Base-by-base conservation (phyloP, 2,329 filamentous ascomycete species). In the Beauveria brongniartii region DNA sequence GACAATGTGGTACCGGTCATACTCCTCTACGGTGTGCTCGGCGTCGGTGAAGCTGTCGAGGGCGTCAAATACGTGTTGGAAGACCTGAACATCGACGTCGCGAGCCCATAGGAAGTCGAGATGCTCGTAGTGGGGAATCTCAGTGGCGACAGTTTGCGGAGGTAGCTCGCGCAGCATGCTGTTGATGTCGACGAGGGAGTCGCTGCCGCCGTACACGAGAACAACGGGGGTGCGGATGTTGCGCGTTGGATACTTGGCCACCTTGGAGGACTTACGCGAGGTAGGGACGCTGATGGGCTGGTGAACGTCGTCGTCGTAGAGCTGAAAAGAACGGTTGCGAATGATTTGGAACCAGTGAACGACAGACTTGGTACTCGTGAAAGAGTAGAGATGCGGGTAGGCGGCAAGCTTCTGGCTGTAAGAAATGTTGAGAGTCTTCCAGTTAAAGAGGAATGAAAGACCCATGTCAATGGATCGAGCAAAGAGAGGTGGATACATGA, bases 321-420 rank as follows among this genome's bases (percentile, higher is more conserved):
- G 97, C 74, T 99, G 94, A 73, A 99, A 97, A 28, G 86, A 92
- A 68, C 91, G 90, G 69, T 93, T 97, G 65, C 94, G 88, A 68
- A 99, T 99, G 71, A 99, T 97, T 72, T 99, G 94, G 73, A 99
- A 99, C 94, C 94, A 99, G 72, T 99, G 94, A 0, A 99, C 94
- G 9, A 99, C 92, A 22, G 88, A 92, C 75, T 99, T 99, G 61
- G 92, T 96, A 72, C 91, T 96, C 0, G 93, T 97, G 72, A 93
- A 97, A 0, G 92, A 97, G 77, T 96, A 99, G 0, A 99, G 78
- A 76, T 99, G 94, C 10, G 93, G 89, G 71, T 99, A 99, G 1
- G 92, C 92, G 2, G 94, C 94, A 20, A 99, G 83, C 71, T 99
- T 99, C 74, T 99, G 94, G 61, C 88, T 87, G 0, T 85, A 77